These are phyloP conservation scores for Neopestalotiopsis sp. DNA, from an alignment of 2,329 filamentous ascomycete genomes.

Conservation along the genomic window DNA sequence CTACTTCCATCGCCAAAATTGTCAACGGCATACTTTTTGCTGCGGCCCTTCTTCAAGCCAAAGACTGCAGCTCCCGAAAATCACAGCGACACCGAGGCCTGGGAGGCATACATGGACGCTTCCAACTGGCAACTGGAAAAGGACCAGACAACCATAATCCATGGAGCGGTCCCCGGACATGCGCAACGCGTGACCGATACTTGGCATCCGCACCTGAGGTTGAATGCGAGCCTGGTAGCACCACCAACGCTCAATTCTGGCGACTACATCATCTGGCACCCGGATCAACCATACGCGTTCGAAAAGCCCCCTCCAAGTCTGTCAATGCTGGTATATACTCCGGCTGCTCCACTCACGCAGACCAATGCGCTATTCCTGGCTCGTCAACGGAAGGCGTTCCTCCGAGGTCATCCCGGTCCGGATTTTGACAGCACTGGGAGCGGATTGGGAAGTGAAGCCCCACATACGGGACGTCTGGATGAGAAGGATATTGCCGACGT, in stretches of 20 bases:
- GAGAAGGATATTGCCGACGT: conserved; percentile 58
- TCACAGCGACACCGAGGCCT: conserved; percentile 37
- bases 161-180: conserved; percentile 63
- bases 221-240: conserved; percentile 59
- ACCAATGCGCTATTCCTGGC: conserved; percentile 63
- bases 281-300: conserved; percentile 63
- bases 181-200: conserved; percentile 62
- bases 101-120: conserved; percentile 56
- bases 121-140: conserved; percentile 48
- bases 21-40: conserved; percentile 52
- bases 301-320: conserved; percentile 34
- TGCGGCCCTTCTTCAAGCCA: conserved; percentile 59
- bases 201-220: conserved; percentile 62
- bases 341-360: conserved; percentile 61
- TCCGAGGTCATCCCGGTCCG: conserved; percentile 57
- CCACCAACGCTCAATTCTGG: conserved; percentile 59
- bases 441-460: conserved; percentile 56
- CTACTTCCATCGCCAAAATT: conserved; percentile 55
- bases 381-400: conserved; percentile 62
- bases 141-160: conserved; percentile 60
- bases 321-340: conserved; percentile 61
- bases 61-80: conserved; percentile 47
- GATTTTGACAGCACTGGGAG: conserved; percentile 62
- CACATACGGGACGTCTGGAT: conserved; percentile 52
- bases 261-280: conserved; percentile 66